Conservation (phyloP, 2,329 filamentous ascomycete species). For the Aureobasidium sp. region DNA sequence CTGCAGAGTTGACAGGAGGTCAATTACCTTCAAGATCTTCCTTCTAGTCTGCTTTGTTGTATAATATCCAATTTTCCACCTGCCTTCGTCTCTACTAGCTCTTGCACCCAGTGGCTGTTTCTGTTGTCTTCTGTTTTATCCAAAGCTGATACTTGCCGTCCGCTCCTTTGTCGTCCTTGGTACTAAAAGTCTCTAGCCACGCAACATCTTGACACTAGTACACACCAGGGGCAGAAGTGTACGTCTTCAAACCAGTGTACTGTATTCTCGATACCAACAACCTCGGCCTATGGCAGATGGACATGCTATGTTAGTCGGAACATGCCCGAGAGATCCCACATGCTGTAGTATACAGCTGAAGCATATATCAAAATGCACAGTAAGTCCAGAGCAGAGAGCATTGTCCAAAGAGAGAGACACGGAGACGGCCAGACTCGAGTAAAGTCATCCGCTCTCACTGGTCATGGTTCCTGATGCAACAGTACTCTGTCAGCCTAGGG, state of each 20-base stretch:
- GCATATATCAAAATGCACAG: too few species aligned
- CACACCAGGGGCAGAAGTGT: background rate
- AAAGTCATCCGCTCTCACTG: too few species aligned
- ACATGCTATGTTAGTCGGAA: background rate
- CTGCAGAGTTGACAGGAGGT: conserved; percentile 59
- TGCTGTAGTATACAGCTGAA: too few species aligned
- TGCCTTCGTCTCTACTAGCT: background rate
- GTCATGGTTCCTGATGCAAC: too few species aligned
- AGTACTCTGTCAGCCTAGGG: too few species aligned
- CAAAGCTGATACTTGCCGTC: background rate
- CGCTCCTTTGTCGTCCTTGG: background rate
- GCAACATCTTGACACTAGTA: too few species aligned
- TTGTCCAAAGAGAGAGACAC: too few species aligned
- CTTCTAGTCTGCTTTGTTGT: conserved; percentile 2
- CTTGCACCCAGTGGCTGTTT: background rate
- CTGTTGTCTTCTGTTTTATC: background rate
- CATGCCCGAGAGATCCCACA: background rate
- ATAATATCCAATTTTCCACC: background rate
- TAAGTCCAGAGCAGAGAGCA: too few species aligned
- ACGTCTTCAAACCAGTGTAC: background rate
- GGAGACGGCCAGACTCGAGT: too few species aligned
- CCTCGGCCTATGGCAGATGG: background rate
- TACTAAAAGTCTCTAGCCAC: background rate
- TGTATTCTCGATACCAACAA: background rate
- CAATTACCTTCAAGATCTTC: conserved; percentile 35